Base-by-base conservation (phyloP, 257 asterid species). In the Solanum etuberosum region DNA sequence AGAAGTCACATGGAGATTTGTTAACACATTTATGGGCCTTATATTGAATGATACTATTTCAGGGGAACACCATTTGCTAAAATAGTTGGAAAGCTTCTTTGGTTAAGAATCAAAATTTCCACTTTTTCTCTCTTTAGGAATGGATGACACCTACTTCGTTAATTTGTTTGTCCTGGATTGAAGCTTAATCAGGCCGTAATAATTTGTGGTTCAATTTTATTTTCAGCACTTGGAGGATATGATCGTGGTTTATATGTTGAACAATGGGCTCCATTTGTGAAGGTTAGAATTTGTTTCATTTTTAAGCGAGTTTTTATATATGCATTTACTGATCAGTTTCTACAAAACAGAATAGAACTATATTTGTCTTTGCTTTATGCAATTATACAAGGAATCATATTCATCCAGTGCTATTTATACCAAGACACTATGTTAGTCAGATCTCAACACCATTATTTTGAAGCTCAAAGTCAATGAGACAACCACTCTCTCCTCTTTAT, bases 191-290 rank as follows among this genome's bases (percentile, higher is more conserved):
- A 48, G 43, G 85, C 43, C 0, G 31, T 43, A 9, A 9, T 81
- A 51, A 48, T 18, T 3, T 48, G 68, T 46, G 85, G 20, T 48
- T 81, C 70, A 81, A 81, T 12, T 71, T 42, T 20, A 35, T 89
- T 89, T 93, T 86, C 94, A 97, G 99, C 95, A 54, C 98, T 97
- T 67, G 99, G 98, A 86, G 99, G 99, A 89, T 97, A 88, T 90
- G 92, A 81, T 74, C 98, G 93, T 87, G 98, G 98, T 88, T 89
- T 97, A 74, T 97, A 96, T 91, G 95, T 90, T 9, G 99, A 97
- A 89, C 92, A 95, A 91, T 96, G 99, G 99, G 96, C 97, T 59
- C 98, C 98, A 67, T 97, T 97, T 90, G 93, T 96, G 70, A 97
- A 94, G 99, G 99, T 95, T 87, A 90, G 95, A 89, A 85, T 51